Evolutionary conservation across 495 filamentous ascomycete genomes (phyloP), one percentile per base, ranked within the genome.

Genomic region (Hyaloscypha finlandica): DNA sequence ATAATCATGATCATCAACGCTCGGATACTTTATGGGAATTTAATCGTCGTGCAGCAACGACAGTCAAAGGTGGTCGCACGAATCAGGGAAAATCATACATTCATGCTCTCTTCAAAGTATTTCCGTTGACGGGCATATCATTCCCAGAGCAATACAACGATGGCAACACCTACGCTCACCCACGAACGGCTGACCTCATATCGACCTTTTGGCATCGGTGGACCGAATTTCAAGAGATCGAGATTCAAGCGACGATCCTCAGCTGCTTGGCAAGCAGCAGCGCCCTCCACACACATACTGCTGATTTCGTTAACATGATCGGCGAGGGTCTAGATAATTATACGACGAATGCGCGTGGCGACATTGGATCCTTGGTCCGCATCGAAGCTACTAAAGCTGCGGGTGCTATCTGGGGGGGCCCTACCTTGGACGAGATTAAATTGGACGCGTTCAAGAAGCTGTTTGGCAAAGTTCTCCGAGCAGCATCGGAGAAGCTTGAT

Each of bases 401-500:
- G 8, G 61, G 31, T 3, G 54, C 30, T 16, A 35, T 68, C 25
- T 66, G 61, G 54, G 51, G 39, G 2, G 8, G 2, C 3, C 45
- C 29, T n/a, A 11, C 52, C 19, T 14, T 33, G 16, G 30, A 22
- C 8, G n/a, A 65, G 19, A n/a, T 14, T 4, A 59, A 59, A 2
- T 9, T 35, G 37, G 39, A 53, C 37, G 25, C 16, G 8, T 8
- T 35, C 32, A 31, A 68, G 0, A 61, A 66, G 29, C 69, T 78
- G 57, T 67, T 69, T 53, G 42, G 65, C 12, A 75, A 77, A 52
- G 78, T 97, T 9, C 81, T 89, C 57, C 83, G 93, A 12, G 78
- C 97, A 31, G 88, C 91, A 25, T 84, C 89, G 0, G 95, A 98
- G 76, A 96, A 96, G 74, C 82, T 97, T 5, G 95, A 99, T 74